phyloP scores from a whole-genome alignment of 106 monocot species.

The Dendrobium huoshanense region DNA sequence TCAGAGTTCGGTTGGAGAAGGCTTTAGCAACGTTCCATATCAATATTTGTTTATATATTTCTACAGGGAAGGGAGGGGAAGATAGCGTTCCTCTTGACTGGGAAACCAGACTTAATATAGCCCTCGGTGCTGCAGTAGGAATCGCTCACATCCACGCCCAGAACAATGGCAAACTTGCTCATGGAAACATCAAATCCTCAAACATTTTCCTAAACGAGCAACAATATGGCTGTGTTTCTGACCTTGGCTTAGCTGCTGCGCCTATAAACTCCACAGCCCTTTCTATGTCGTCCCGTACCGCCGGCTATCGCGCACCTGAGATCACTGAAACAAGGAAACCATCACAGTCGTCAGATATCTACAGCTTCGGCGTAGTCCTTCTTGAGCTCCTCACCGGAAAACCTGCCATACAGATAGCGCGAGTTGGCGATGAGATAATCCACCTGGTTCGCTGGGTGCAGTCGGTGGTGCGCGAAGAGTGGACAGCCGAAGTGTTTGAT shows the following conservation, averaged over 20 bases:
- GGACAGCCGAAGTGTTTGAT: constrained; percentile 66
- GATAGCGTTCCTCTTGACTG: constrained; percentile 41
- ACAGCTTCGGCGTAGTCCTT: constrained; percentile 52
- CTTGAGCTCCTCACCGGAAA: constrained; percentile 70
- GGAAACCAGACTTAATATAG: constrained; percentile 50
- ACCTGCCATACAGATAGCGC: constrained; percentile 11
- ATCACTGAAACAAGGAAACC: constrained; percentile 13
- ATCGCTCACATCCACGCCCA: constrained; percentile 39
- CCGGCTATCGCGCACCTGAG: constrained; percentile 48
- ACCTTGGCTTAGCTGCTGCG: constrained; percentile 35
- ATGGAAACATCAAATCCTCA: constrained; percentile 63
- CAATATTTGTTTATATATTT: neutral
- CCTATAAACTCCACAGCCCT: constrained; percentile 23
- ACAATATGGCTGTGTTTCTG: constrained; percentile 36
- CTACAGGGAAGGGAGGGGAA: constrained; percentile 40
- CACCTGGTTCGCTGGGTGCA: constrained; percentile 59
- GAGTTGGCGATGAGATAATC: constrained; percentile 13
- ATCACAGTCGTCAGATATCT: constrained; percentile 24
- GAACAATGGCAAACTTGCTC: constrained; percentile 38
- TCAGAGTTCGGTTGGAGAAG: too few relatives aligned
- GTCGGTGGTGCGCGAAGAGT: constrained; percentile 65
- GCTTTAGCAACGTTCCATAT: too few relatives aligned
- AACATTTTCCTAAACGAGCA: constrained; percentile 42
- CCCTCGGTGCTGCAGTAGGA: constrained; percentile 48
- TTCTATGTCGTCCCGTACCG: constrained; percentile 26